A percentile compares a stretch with the other conserved stretches of the same genome.
Conservation (phyloP, 1,284 basidiomycete species). For the Pseudozyma tsukubaensis region DNA sequence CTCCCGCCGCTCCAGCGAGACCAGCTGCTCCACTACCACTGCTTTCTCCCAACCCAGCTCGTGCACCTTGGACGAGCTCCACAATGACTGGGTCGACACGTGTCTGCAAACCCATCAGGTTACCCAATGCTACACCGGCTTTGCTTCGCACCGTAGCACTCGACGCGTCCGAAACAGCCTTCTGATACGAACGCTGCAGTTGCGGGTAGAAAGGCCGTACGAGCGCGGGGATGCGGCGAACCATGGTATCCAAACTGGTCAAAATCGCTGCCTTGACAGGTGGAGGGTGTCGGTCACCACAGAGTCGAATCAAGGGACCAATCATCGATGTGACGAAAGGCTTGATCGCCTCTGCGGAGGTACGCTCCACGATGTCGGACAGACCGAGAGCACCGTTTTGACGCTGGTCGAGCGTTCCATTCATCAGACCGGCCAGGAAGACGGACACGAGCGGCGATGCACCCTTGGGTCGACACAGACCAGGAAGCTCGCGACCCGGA, state of each 20-base stretch:
- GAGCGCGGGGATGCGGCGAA: conserved; percentile 79
- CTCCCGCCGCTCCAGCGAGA: conserved; percentile 27
- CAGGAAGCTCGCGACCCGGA: conserved; percentile 82
- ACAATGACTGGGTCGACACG: conserved; percentile 79
- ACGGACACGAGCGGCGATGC: conserved; percentile 88
- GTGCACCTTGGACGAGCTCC: conserved; percentile 75
- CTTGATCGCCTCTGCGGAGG: conserved; percentile 88
- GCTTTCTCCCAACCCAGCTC: conserved; percentile 72
- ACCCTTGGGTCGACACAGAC: conserved; percentile 89
- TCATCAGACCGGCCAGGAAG: conserved; percentile 81
- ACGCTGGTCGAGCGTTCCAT: conserved; percentile 72
- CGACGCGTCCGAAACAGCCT: conserved; percentile 85
- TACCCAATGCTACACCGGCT: conserved; percentile 85
- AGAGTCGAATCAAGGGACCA: conserved; percentile 82
- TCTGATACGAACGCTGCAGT: conserved; percentile 95
- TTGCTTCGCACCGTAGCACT: conserved; percentile 83
- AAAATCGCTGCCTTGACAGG: conserved; percentile 67
- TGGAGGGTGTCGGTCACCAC: conserved; percentile 66
- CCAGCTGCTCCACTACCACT: conserved; percentile 21
- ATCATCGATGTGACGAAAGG: conserved; percentile 96
- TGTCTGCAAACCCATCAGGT: conserved; percentile 80
- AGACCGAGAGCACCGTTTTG: conserved; percentile 96
- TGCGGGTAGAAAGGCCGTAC: conserved; percentile 99
- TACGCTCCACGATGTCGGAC: conserved; percentile 91
- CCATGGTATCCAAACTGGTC: conserved; percentile 60